Conservation (phyloP, 2,329 filamentous ascomycete genomes). For the Xylariaceae sp. region DNA sequence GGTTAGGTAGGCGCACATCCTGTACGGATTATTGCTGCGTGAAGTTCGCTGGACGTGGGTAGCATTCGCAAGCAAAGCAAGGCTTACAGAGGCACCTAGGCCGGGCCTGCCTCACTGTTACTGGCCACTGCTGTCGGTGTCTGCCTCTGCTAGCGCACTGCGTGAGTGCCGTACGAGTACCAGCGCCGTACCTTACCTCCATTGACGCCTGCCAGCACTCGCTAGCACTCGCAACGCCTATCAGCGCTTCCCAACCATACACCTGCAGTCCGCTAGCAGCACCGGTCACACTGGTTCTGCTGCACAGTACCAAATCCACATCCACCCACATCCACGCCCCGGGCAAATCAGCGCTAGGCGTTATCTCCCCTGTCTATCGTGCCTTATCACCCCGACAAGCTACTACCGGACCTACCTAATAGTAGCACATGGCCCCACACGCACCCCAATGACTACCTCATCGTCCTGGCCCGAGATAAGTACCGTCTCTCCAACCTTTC, state of each 20-base stretch:
- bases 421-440: not conserved
- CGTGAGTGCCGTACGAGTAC: not conserved
- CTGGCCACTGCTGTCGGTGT: too few relatives aligned
- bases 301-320: not conserved
- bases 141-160: not conserved
- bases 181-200: not conserved
- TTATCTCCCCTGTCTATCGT: not conserved
- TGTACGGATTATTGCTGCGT: not conserved
- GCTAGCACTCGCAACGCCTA: not conserved
- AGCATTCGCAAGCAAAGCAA: not conserved
- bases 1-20: too few relatives aligned
- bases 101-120: too few relatives aligned
- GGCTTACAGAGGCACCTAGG: not conserved
- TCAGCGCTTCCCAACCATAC: slow-evolving; percentile 12
- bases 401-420: not conserved
- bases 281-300: slow-evolving; percentile 4
- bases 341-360: not conserved
- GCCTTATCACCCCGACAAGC: not conserved
- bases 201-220: too few relatives aligned
- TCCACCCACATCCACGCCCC: not conserved
- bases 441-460: not conserved
- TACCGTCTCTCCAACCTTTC: not conserved
- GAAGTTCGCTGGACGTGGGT: not conserved
- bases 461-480: not conserved
- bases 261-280: slow-evolving; percentile 12